Conservation (phyloP, 768 basidiomycete species). For the Suillus placidus region DNA sequence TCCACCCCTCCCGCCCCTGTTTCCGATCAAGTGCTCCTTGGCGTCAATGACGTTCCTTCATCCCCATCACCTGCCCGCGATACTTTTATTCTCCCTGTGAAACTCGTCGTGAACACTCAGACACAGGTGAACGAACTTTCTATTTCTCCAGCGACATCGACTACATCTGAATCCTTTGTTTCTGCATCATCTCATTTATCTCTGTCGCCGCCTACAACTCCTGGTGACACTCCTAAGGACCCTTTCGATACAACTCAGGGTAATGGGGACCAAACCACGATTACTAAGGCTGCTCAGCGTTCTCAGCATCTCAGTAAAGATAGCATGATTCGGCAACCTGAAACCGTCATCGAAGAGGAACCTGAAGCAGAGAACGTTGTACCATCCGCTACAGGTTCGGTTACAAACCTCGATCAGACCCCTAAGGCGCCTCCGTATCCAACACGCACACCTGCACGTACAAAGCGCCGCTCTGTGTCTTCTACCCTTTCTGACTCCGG, state of each 20-base stretch:
- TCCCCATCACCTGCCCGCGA: conserved; percentile 37
- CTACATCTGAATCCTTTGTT: conserved; percentile 44
- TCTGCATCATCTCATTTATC: conserved; percentile 55
- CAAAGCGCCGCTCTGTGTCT: conserved; percentile 94
- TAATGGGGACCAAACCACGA: conserved; percentile 61
- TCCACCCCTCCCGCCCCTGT: conserved; percentile 22
- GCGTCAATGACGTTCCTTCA: conserved; percentile 28
- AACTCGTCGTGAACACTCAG: conserved; percentile 14
- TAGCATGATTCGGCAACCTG: conserved; percentile 44
- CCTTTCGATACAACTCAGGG: conserved; percentile 42
- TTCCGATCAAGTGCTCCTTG: conserved; percentile 10
- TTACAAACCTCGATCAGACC: conserved; percentile 17
- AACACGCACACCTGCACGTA: conserved; percentile 88
- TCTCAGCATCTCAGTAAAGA: conserved; percentile 35
- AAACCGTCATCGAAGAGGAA: conserved; percentile 58
- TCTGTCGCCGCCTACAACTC: conserved; percentile 59
- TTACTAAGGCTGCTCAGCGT: conserved; percentile 44
- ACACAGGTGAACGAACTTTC: conserved; percentile 34
- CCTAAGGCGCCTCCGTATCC: conserved; percentile 58
- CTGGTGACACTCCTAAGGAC: conserved; percentile 49
- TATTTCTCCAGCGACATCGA: conserved; percentile 49
- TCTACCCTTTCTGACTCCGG: conserved; percentile 74
- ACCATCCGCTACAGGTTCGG: conserved; percentile 29
- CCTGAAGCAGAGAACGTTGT: conserved; percentile 12
- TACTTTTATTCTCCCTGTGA: conserved; percentile 32